A percentile compares a stretch with the other conserved stretches of the same genome.
Evolutionary conservation across 768 basidiomycete species (phyloP).

Genomic region (Sistotremastrum niveocremeum): DNA sequence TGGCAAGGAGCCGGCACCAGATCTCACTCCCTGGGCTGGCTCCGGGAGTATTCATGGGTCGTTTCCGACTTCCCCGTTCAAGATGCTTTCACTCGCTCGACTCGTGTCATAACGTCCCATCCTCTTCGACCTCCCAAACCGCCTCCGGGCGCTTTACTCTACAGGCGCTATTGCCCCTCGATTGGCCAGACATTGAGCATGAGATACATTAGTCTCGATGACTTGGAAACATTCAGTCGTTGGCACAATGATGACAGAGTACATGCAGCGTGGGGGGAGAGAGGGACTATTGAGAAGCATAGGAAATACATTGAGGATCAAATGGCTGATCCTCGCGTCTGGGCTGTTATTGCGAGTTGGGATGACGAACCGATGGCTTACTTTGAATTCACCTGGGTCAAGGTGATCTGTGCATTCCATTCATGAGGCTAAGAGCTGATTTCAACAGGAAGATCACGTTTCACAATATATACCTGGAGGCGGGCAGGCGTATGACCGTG

Average conservation of each 20-base stretch:
- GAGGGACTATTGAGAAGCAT: constrained; percentile 30
- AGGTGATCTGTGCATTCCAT: constrained; percentile 29
- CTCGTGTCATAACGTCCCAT: constrained; percentile 35
- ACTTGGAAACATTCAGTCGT: constrained; percentile 28
- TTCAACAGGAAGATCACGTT: constrained; percentile 11
- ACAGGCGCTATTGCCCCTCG: constrained; percentile 20
- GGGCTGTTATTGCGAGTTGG: constrained; percentile 35
- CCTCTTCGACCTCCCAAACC: constrained; percentile 40
- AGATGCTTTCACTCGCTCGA: constrained; percentile 29
- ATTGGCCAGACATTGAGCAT: constrained; percentile 21
- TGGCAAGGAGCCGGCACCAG: constrained; percentile 37
- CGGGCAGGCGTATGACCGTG: constrained; percentile 20
- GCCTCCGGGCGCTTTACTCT: constrained; percentile 25
- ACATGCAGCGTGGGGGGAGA: constrained; percentile 31
- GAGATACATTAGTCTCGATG: constrained; percentile 16
- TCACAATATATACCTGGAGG: constrained; percentile 15
- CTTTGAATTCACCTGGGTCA: constrained; percentile 30
- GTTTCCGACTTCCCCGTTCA: constrained; percentile 22
- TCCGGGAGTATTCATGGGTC: constrained; percentile 19
- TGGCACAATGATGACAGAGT: constrained; percentile 41
- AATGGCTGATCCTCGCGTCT: constrained; percentile 24
- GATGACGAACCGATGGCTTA: constrained; percentile 31
- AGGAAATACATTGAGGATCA: constrained; percentile 23
- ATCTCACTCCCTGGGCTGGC: constrained; percentile 18
- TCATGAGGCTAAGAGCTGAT: too few species aligned